Percentiles rank a stretch among this genome's conserved stretches.
These are phyloP conservation scores for Rhodotorula sp. DNA, from an alignment of 1,284 basidiomycete species.

Conservation along the genomic window DNA sequence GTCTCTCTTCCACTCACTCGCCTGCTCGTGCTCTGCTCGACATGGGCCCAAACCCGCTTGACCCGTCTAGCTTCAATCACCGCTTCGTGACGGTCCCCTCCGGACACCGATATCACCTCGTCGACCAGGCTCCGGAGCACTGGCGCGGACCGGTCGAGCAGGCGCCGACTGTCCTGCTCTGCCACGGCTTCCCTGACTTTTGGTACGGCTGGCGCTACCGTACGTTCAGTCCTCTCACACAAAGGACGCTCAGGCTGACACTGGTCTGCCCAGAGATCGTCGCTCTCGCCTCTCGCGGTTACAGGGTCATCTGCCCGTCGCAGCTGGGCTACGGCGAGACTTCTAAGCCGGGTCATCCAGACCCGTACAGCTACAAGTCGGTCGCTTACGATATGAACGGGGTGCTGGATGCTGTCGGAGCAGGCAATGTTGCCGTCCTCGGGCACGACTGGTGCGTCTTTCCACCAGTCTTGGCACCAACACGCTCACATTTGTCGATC, in stretches of 20 bases:
- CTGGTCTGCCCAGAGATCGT: slow-evolving; percentile 30
- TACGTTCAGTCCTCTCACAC: slow-evolving; percentile 5
- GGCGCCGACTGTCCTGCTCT: slow-evolving; percentile 34
- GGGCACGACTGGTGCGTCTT: slow-evolving; percentile 43
- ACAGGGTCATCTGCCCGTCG: slow-evolving; percentile 40
- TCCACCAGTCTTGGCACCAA: too few relatives aligned
- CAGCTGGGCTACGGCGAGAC: slow-evolving; percentile 40
- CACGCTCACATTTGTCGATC: too few relatives aligned
- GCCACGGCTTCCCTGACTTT: slow-evolving; percentile 42
- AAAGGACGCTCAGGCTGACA: neutral
- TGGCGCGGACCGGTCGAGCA: slow-evolving; percentile 6
- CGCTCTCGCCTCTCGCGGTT: slow-evolving; percentile 36
- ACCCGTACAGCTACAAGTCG: slow-evolving; percentile 35
- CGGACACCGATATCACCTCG: slow-evolving; percentile 32
- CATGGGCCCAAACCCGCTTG: slow-evolving; percentile 12
- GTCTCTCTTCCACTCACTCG: neutral
- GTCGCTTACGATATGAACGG: slow-evolving; percentile 40
- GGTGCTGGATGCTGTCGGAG: slow-evolving; percentile 29
- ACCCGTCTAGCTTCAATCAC: slow-evolving; percentile 27
- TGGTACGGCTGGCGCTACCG: slow-evolving; percentile 41
- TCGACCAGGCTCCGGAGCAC: slow-evolving; percentile 33
- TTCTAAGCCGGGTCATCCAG: slow-evolving; percentile 26
- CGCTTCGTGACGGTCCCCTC: slow-evolving; percentile 25
- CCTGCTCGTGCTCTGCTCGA: neutral
- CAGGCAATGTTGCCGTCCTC: slow-evolving; percentile 34